Evolutionary conservation across 345 rosid species (phyloP).

Genomic region (Capsella bursapastoris): DNA sequence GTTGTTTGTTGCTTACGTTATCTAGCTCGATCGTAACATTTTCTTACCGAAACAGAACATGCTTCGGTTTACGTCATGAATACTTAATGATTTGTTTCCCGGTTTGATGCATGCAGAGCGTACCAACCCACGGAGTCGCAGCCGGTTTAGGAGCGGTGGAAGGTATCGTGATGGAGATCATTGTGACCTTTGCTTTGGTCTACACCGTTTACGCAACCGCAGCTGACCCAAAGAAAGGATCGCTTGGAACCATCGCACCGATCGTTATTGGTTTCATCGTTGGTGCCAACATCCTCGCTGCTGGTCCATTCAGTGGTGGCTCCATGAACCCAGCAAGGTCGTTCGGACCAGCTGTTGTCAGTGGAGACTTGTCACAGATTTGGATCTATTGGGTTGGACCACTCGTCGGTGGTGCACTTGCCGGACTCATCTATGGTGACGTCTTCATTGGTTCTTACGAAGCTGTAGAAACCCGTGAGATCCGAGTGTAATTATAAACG

Average conservation of each 20-base stretch:
- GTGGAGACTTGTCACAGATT: slow-evolving; percentile 63
- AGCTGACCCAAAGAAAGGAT: slow-evolving; percentile 82
- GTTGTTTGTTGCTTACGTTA: not conserved
- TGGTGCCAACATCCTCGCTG: slow-evolving; percentile 91
- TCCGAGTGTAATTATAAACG: slow-evolving; percentile 6
- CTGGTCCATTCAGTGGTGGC: slow-evolving; percentile 92
- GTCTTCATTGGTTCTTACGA: slow-evolving; percentile 68
- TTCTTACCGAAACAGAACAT: not conserved
- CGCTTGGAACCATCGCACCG: slow-evolving; percentile 75
- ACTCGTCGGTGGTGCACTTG: slow-evolving; percentile 79
- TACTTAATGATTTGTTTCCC: not conserved
- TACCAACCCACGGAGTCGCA: slow-evolving; percentile 79
- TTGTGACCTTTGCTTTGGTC: slow-evolving; percentile 75
- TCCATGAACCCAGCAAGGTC: slow-evolving; percentile 97
- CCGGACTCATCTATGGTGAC: slow-evolving; percentile 80
- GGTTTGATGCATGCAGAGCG: slow-evolving; percentile 50
- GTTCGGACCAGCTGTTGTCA: slow-evolving; percentile 85
- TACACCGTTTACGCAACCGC: slow-evolving; percentile 93
- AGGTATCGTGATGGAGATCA: slow-evolving; percentile 78
- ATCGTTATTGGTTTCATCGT: slow-evolving; percentile 90
- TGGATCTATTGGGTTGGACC: slow-evolving; percentile 94
- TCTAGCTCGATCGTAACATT: not conserved
- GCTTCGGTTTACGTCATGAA: not conserved
- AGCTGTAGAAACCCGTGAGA: slow-evolving; percentile 46
- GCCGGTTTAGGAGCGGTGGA: slow-evolving; percentile 62